phyloP scores from a whole-genome alignment of 176 grass and related monocot genomes.

The Oryza glumipatula region DNA sequence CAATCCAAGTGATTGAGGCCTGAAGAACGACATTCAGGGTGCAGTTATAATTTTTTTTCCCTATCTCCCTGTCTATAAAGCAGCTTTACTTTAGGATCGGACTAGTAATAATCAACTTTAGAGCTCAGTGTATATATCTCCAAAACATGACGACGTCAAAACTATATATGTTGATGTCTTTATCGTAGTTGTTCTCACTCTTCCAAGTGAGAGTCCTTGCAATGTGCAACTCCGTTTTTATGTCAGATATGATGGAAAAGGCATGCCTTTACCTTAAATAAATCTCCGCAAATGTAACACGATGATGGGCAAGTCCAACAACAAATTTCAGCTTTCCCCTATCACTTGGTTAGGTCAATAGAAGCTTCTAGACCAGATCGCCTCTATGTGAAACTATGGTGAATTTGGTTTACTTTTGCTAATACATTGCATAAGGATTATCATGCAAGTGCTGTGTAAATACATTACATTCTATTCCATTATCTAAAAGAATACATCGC shows the following conservation, averaged over 20 bases:
- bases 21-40: too few species aligned
- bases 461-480: background rate
- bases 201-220: background rate
- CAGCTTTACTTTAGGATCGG: background rate
- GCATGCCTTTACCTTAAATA: background rate
- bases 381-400: background rate
- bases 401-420: background rate
- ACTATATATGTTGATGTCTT: background rate
- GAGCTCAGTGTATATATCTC: background rate
- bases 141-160: background rate
- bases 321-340: conserved; percentile 1
- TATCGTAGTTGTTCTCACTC: background rate
- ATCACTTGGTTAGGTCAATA: conserved; percentile 26
- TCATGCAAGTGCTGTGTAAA: background rate
- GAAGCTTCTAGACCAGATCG: background rate
- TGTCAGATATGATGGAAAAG: background rate
- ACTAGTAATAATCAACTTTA: background rate
- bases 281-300: background rate
- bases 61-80: background rate
- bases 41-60: too few species aligned
- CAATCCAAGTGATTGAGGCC: background rate
- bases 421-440: background rate
- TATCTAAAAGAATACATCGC: too few species aligned
- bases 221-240: background rate
- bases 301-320: conserved; percentile 33